Evolutionary conservation across 225 moss, liverwort and hornwort species (phyloP), one percentile per base, ranked within the genome.

Genomic region (Bryum argenteum): DNA sequence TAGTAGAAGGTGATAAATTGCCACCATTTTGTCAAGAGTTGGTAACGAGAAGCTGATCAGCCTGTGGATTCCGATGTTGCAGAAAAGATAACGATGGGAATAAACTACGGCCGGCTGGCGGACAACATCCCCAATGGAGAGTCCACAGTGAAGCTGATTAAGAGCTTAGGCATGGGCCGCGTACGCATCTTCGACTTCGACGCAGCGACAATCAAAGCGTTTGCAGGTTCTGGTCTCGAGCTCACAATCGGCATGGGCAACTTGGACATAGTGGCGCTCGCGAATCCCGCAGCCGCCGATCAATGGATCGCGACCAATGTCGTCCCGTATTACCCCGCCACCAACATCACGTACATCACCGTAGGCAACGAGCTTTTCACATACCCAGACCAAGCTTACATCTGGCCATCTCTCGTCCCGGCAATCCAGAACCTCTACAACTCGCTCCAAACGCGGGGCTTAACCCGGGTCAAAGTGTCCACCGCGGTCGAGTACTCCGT

Each of bases 301-400:
- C 0, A 61, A 9, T 87, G 87, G 87, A 81, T 87, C 59, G 69
- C 73, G 2, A 3, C 83, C 24, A 71, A 87, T 65, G 84, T 87
- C 4, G 84, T 79, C 18, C 84, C 87, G 0, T 87, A 84, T 65
- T 84, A 84, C 73, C 87, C 87, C 0, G 78, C 87, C 9, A 84
- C 84, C 18, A 87, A 87, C 73, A 87, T 87, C 79, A 84, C 84
- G 1, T 81, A 66, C 79, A 81, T 87, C 74, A 74, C 75, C 18
- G 87, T 81, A 0, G 87, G 87, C 43, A 87, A 87, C 71, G 87
- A 87, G 68, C 81, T 84, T 2, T 87, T 87, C 71, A 47, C 79
- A 2, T 50, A 55, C 65, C 0, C 76, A 0, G 54, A 22, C 0
- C 74, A 63, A 6, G 37, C 84, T 1, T 44, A 15, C 18, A 73